These are phyloP conservation scores for Tricholoma saponaceum DNA, from an alignment of 768 basidiomycete species.

Conservation along the genomic window DNA sequence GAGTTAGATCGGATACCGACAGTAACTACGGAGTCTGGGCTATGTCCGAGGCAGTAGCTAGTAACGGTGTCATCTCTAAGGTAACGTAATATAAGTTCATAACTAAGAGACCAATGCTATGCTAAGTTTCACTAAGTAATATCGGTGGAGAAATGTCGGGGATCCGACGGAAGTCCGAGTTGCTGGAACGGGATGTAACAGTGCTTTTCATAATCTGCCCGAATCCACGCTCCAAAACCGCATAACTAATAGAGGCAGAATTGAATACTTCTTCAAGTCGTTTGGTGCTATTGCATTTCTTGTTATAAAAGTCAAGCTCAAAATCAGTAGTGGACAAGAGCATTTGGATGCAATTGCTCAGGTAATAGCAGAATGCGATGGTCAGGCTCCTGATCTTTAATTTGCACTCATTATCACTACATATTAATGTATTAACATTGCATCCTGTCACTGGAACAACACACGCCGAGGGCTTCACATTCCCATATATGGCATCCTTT, in stretches of 20 bases:
- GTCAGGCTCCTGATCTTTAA: constrained; percentile 1
- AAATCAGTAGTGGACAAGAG: constrained; percentile 5
- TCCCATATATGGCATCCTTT: constrained; percentile 13
- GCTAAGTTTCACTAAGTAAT: too few relatives aligned
- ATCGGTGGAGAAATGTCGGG: too few relatives aligned
- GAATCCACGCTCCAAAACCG: constrained; percentile 13
- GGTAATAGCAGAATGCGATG: constrained; percentile 14
- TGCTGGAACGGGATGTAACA: too few relatives aligned
- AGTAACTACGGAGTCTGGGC: too few relatives aligned
- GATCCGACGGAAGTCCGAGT: too few relatives aligned
- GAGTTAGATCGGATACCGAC: too few relatives aligned
- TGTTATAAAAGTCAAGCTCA: constrained; percentile 9
- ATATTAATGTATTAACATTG: background rate
- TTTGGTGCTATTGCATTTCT: constrained; percentile 10
- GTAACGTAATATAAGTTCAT: too few relatives aligned
- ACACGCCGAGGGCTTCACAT: background rate
- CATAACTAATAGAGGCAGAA: constrained; percentile 9
- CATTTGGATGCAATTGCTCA: constrained; percentile 14
- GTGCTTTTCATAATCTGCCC: constrained; percentile 10
- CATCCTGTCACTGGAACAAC: constrained; percentile 10
- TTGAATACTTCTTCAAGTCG: constrained; percentile 6
- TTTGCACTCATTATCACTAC: too few relatives aligned
- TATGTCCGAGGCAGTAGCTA: too few relatives aligned
- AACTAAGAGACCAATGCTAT: too few relatives aligned
- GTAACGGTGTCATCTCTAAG: too few relatives aligned